These are phyloP conservation scores for Warburgia ugandensis DNA, from an alignment of 164 flowering plant species.

Conservation along the genomic window DNA sequence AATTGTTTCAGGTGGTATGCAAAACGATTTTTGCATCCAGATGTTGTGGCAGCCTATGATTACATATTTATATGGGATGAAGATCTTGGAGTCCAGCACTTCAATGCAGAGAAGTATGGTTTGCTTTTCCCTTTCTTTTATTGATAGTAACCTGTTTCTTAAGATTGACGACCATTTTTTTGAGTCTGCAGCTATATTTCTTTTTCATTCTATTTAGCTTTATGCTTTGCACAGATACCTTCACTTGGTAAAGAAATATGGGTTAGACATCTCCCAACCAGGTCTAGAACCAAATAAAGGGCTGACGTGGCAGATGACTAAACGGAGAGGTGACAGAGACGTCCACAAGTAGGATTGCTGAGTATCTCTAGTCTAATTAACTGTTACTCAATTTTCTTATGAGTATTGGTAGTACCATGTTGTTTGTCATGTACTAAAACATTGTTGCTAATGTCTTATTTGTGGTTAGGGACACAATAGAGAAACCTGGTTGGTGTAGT, in stretches of 20 bases:
- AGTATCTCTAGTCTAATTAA: too few species aligned
- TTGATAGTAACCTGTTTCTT: too few species aligned
- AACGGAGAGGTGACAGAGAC: conserved; percentile 61
- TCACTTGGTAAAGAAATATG: conserved; percentile 67
- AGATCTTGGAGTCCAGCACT: conserved; percentile 90
- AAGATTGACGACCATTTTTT: too few species aligned
- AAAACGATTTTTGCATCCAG: conserved; percentile 92
- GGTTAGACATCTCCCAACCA: conserved; percentile 90
- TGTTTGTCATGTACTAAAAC: too few species aligned
- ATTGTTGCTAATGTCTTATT: too few species aligned
- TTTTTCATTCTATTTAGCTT: not conserved
- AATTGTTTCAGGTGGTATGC: conserved; percentile 94
- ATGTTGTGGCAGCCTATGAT: conserved; percentile 84
- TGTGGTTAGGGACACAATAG: conserved; percentile 59
- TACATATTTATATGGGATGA: conserved; percentile 99
- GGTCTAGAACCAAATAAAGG: conserved; percentile 65
- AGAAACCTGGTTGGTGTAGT: conserved; percentile 71
- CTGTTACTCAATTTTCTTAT: too few species aligned
- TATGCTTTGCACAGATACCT: conserved; percentile 43
- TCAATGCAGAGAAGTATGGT: conserved; percentile 81
- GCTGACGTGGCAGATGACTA: conserved; percentile 86
- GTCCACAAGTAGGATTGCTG: conserved; percentile 98
- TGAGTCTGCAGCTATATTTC: too few species aligned
- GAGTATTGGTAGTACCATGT: too few species aligned
- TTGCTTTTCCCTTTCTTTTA: too few species aligned